Evolutionary conservation across 2,329 filamentous ascomycete species (phyloP), one percentile per base, ranked within the genome.

Genomic region (Xylariales sp.): DNA sequence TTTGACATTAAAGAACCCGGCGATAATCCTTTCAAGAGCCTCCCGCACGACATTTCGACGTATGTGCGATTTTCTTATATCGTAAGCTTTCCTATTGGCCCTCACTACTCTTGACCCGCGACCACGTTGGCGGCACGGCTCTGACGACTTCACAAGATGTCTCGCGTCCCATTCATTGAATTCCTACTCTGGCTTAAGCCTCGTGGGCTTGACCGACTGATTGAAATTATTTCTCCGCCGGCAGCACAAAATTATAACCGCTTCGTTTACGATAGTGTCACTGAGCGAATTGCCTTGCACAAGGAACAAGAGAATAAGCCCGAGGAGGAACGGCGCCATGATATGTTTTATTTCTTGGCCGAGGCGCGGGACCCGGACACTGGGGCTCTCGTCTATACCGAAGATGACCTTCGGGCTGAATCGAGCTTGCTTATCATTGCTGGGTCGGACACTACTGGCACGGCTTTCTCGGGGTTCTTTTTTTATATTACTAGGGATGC

Each of bases 1-100:
- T 75, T 76, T 57, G 48, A 74, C 50, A 67, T 72, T 39, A 74
- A 76, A 43, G 73, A 76, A 43, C 73, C 74, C 1, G 71, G 64
- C 14, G 59, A 69, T 0, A 75, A 72, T 32, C 63, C 64, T 2
- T 34, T 76, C 5, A 73, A 70, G 28, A 65, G 1, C 62, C 71
- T 18, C 58, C 34, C 53, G 4, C 36, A 56, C 36, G 43, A 16
- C 30, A 56, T 56, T 10, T 28, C 53, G 4, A 18, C 30, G 10
- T 56, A 43, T 9, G 14, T 56, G 36, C 9, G 12, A 43, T 56
- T 56, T n/a, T 43, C 30, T 30, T 56, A 56, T 5, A 5, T 45
- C 16, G 53, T 56, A 43, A 56, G 53, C n/a, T 23, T 10, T 30
- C 41, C 18, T 10, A 28, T 41, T 14, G 18, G 4, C 36, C n/a